Evolutionary conservation across 768 basidiomycete species (phyloP), one percentile per base, ranked within the genome.

Genomic region (Agaricus sinodeliciosus): DNA sequence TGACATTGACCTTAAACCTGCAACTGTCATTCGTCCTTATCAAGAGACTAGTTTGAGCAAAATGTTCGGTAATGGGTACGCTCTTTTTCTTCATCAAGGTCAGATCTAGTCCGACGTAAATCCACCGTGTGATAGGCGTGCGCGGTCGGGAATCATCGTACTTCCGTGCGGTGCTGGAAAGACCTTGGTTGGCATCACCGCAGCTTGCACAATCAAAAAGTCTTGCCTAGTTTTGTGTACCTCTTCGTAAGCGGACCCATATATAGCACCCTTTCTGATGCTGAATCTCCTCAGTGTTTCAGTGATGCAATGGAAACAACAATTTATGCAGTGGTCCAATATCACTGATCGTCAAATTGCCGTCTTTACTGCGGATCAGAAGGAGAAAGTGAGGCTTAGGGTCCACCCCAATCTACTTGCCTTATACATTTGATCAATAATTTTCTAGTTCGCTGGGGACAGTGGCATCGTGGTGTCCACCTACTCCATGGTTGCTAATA

Each of bases 401-500:
- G 9, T 19, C 25, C 5, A 25, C 18, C 22, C 31, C 22, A 19
- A 15, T 12, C 25, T 9, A 15, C 27, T 36, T 56, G 35, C 44
- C 28, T 34, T 49, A 39, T 36, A 42, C 43, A 31, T 42, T 25
- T 54, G 28, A 57, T 62, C 47, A 31, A 48, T 44, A 12, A 42
- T 56, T 54, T 55, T 43, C 1, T 60, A 97, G 93, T 99, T 99
- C 70, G 85, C 88, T 7, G 94, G 94, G 18, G 94, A 95, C 42
- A 93, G 95, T 57, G 96, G 96, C 34, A 97, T 99, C 57, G 94
- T 99, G 28, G 88, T 99, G 22, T 98, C 95, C 28, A 98, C 96
- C 9, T 99, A 99, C 67, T 97, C 95, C 3, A 99, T 99, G 96
- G 94, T 99, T 48, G 95, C 96, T 27, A 97, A 97, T 66, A 96